These are phyloP conservation scores for Cutaneotrichosporon cyanovorans DNA, from an alignment of 1,284 basidiomycete species.

Conservation along the genomic window DNA sequence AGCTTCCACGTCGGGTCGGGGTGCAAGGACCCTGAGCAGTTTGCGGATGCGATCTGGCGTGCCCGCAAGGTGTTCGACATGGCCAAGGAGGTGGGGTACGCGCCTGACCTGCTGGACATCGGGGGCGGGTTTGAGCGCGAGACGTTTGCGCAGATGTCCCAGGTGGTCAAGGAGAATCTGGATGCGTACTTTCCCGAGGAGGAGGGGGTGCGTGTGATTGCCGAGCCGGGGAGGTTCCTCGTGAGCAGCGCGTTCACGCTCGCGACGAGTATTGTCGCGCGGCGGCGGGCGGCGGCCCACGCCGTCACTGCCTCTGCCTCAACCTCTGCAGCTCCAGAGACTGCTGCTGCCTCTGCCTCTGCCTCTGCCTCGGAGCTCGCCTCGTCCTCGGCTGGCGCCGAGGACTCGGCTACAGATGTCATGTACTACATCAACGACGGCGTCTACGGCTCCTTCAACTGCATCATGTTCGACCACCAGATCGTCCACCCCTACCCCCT, in stretches of 20 bases:
- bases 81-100: constrained; percentile 71
- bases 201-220: constrained; percentile 72
- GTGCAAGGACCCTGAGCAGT: constrained; percentile 85
- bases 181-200: constrained; percentile 74
- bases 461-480: constrained; percentile 89
- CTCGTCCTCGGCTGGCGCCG: constrained; percentile 3
- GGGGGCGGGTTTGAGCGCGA: constrained; percentile 93
- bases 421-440: constrained; percentile 94
- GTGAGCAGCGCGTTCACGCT: constrained; percentile 89
- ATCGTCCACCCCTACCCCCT: constrained; percentile 78
- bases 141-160: constrained; percentile 75
- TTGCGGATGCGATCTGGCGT: constrained; percentile 79
- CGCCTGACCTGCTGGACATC: constrained; percentile 78
- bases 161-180: constrained; percentile 65
- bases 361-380: constrained; percentile 10
- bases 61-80: constrained; percentile 82
- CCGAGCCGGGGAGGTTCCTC: constrained; percentile 93
- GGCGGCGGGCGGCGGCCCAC: constrained; percentile 52
- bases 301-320: constrained; percentile 3
- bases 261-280: constrained; percentile 88
- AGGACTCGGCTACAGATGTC: constrained; percentile 39
- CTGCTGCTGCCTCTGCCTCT: constrained; percentile 3
- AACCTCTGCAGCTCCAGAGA: constrained; percentile 22
- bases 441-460: constrained; percentile 97
- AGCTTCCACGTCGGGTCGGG: constrained; percentile 98